Evolutionary conservation across 164 flowering plant species (phyloP).

Genomic region (Chimonanthus salicifolius): DNA sequence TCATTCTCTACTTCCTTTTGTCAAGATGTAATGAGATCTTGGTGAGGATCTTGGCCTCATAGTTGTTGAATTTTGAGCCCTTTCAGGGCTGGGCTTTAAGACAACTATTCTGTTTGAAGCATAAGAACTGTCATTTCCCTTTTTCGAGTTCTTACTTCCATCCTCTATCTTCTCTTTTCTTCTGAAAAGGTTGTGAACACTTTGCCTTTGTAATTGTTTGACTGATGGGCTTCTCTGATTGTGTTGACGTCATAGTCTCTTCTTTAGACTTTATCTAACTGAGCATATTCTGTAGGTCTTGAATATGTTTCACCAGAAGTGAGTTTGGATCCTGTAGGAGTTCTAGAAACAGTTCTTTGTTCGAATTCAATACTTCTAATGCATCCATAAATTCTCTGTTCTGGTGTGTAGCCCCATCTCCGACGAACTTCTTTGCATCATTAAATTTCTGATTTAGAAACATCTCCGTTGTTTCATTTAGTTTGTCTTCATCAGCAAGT

Average conservation of each 20-base stretch:
- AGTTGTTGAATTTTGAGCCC: slow-evolving; percentile 22
- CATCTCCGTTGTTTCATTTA: slow-evolving; percentile 48
- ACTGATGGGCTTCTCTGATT: slow-evolving; percentile 24
- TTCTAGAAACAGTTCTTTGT: slow-evolving; percentile 44
- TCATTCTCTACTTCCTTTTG: slow-evolving; percentile 23
- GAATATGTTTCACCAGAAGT: slow-evolving; percentile 36
- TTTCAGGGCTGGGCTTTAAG: slow-evolving; percentile 55
- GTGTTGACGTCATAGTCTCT: background rate
- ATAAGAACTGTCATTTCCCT: slow-evolving; percentile 7
- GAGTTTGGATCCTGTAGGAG: slow-evolving; percentile 54
- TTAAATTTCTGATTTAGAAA: slow-evolving; percentile 46
- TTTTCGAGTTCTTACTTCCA: slow-evolving; percentile 20
- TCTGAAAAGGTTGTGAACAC: slow-evolving; percentile 39
- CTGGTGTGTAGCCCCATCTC: slow-evolving; percentile 28
- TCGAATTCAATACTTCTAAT: slow-evolving; percentile 45
- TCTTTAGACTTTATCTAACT: slow-evolving; percentile 6
- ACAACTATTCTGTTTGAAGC: slow-evolving; percentile 61
- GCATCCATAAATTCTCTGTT: slow-evolving; percentile 56
- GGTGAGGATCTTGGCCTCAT: slow-evolving; percentile 19
- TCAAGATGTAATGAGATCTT: slow-evolving; percentile 18
- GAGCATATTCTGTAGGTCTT: slow-evolving; percentile 30
- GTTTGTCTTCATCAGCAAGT: slow-evolving; percentile 35
- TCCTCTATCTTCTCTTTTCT: slow-evolving; percentile 43
- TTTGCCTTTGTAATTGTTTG: slow-evolving; percentile 25
- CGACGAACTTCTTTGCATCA: slow-evolving; percentile 29